Evolutionary conservation across 164 flowering plant species (phyloP).

Genomic region (Magnolia sinica): DNA sequence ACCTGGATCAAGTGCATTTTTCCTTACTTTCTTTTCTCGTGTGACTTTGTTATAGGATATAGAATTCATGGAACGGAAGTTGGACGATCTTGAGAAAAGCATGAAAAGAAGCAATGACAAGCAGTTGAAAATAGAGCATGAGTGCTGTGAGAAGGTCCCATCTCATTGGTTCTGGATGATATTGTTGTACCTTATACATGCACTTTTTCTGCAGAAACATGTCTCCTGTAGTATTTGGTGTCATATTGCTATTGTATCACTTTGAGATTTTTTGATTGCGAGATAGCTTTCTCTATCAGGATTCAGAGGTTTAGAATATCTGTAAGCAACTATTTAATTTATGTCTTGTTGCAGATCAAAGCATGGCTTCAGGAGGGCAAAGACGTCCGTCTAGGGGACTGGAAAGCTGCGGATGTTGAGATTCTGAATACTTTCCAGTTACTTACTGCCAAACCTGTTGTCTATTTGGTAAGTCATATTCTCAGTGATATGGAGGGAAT

Average conservation of each 20-base stretch:
- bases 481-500: neutral
- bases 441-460: constrained; percentile 97
- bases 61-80: constrained; percentile 75
- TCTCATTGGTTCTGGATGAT: constrained; percentile 5
- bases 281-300: neutral
- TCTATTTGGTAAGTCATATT: constrained; percentile 74
- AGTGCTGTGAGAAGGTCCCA: constrained; percentile 66
- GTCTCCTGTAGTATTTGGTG: neutral
- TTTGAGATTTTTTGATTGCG: neutral
- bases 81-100: constrained; percentile 95
- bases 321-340: neutral
- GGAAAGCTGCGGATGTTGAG: constrained; percentile 96
- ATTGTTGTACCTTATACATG: neutral
- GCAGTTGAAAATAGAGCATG: constrained; percentile 86
- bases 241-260: neutral
- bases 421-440: constrained; percentile 89
- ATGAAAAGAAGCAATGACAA: constrained; percentile 99
- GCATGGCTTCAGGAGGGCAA: constrained; percentile 74
- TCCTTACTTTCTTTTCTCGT: constrained; percentile 2
- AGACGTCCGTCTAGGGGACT: constrained; percentile 91
- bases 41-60: constrained; percentile 54
- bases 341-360: constrained; percentile 49
- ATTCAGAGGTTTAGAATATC: neutral
- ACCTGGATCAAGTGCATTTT: neutral
- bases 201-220: neutral